These are phyloP conservation scores for Melastoma candidum DNA, from an alignment of 441 rosid genomes.

Conservation along the genomic window DNA sequence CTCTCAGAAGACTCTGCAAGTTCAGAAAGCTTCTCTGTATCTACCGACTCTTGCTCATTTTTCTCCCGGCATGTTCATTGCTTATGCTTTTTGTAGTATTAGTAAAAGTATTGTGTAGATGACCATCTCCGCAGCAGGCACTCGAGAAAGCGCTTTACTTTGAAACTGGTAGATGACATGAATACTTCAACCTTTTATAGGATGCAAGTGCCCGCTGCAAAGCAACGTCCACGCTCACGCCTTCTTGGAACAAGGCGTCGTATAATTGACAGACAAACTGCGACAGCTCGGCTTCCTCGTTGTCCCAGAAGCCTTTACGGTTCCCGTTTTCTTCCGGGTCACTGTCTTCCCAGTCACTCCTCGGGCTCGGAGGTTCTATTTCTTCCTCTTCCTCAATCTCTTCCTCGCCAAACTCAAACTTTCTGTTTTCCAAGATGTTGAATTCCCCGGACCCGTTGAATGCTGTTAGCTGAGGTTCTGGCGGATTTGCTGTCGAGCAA, in stretches of 20 bases:
- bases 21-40: too few relatives aligned
- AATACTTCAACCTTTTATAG: constrained; percentile 55
- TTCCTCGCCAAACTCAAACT: constrained; percentile 93
- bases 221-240: too few relatives aligned
- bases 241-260: too few relatives aligned
- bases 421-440: constrained; percentile 45
- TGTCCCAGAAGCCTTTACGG: constrained; percentile 36
- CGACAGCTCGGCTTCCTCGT: too few relatives aligned
- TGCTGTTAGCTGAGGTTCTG: constrained; percentile 37
- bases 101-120: background rate
- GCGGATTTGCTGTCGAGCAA: constrained; percentile 67
- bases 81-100: background rate
- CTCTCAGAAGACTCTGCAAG: too few relatives aligned
- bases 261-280: too few relatives aligned
- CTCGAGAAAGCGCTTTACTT: constrained; percentile 17
- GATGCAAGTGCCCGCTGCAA: constrained; percentile 10
- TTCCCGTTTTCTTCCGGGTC: constrained; percentile 47
- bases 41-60: too few relatives aligned
- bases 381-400: constrained; percentile 31
- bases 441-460: constrained; percentile 42
- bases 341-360: constrained; percentile 95
- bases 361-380: constrained; percentile 43
- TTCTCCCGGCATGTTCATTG: background rate
- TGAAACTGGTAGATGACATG: constrained; percentile 69
- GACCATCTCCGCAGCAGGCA: background rate